These are phyloP conservation scores for Xylaria acuta DNA, from an alignment of 495 filamentous ascomycete genomes.

Conservation along the genomic window DNA sequence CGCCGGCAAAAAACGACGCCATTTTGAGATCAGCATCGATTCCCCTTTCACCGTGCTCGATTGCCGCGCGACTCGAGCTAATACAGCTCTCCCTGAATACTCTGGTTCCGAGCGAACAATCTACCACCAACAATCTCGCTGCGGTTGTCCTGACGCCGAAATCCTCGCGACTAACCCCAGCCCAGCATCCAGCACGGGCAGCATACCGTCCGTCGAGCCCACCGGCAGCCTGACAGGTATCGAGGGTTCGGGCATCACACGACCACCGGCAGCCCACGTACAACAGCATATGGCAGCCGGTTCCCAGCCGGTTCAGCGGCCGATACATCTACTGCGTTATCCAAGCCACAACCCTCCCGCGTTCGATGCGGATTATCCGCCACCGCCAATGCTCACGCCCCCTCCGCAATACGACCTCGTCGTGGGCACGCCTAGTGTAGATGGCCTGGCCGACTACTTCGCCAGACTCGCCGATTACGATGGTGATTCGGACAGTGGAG, in stretches of 20 bases:
- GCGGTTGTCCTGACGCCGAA: constrained; percentile 78
- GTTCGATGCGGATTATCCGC: constrained; percentile 88
- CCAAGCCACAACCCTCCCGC: constrained; percentile 91
- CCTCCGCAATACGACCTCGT: constrained; percentile 88
- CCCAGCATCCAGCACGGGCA: constrained; percentile 44
- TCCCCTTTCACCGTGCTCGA: constrained; percentile 96
- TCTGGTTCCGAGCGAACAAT: constrained; percentile 59
- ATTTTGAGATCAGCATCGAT: constrained; percentile 99
- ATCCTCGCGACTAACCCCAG: constrained; percentile 48
- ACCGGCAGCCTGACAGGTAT: constrained; percentile 1
- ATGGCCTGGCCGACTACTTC: constrained; percentile 91
- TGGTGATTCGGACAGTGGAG: constrained; percentile 43
- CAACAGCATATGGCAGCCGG: constrained; percentile 34
- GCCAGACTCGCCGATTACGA: constrained; percentile 57
- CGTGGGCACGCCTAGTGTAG: constrained; percentile 78
- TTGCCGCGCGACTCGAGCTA: constrained; percentile 90
- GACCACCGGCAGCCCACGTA: constrained; percentile 31
- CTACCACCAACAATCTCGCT: constrained; percentile 61
- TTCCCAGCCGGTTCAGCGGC: constrained; percentile 39
- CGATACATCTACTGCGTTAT: constrained; percentile 83
- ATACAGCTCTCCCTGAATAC: constrained; percentile 88
- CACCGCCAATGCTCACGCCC: constrained; percentile 76
- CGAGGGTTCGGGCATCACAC: constrained; percentile 29
- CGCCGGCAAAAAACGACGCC: constrained; percentile 75
- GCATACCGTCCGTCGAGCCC: constrained; percentile 33